Evolutionary conservation across 164 flowering plant genomes (phyloP).

Genomic region (Kalanchoe fedtschenkoi): DNA sequence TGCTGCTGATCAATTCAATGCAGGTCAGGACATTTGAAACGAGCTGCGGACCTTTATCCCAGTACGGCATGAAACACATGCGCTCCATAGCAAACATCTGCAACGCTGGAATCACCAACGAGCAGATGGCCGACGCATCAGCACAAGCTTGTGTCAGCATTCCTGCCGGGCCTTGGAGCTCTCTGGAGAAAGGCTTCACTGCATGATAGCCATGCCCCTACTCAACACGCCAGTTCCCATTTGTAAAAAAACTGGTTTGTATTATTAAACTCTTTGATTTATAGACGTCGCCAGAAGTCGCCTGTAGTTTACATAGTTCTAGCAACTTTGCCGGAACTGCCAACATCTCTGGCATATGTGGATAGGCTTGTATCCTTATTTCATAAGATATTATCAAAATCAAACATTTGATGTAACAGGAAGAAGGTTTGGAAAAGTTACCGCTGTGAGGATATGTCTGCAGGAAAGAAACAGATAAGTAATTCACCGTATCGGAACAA

Average conservation of each 20-base stretch:
- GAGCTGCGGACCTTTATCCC: slow-evolving; percentile 72
- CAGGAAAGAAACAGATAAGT: too few relatives aligned
- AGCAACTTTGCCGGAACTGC: too few relatives aligned
- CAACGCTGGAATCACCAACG: slow-evolving; percentile 53
- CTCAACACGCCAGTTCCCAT: not conserved
- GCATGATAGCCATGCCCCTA: slow-evolving; percentile 30
- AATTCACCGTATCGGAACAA: too few relatives aligned
- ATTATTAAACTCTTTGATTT: not conserved
- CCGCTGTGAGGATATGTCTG: too few relatives aligned
- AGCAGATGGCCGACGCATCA: slow-evolving; percentile 65
- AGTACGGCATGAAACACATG: slow-evolving; percentile 91
- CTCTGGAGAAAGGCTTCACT: slow-evolving; percentile 61
- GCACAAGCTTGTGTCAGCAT: slow-evolving; percentile 58
- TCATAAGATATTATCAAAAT: not conserved
- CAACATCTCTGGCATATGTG: too few relatives aligned
- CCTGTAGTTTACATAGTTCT: too few relatives aligned
- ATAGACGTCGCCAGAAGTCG: too few relatives aligned
- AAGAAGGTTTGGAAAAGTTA: too few relatives aligned
- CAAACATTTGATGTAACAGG: too few relatives aligned
- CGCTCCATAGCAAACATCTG: slow-evolving; percentile 79
- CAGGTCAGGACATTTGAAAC: slow-evolving; percentile 83
- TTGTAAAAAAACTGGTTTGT: not conserved
- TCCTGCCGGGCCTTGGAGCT: slow-evolving; percentile 65
- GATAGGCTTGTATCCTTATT: not conserved
- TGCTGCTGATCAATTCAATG: not conserved